phyloP scores from a whole-genome alignment of 768 basidiomycete genomes.

The Xerocomus spinulosus region DNA sequence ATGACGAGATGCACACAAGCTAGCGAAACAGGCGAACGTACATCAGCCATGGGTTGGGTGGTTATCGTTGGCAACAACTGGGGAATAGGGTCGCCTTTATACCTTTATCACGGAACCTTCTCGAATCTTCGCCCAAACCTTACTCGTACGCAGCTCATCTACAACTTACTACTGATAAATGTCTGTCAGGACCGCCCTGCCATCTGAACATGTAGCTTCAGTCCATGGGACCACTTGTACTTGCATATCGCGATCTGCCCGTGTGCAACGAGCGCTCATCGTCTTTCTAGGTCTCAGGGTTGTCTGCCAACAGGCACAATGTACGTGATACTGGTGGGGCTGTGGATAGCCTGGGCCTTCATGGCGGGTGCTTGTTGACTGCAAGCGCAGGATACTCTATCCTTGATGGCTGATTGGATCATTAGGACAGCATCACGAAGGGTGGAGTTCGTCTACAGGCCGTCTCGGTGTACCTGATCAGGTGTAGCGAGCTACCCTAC shows the following conservation, averaged over 20 bases:
- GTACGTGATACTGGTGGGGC: neutral
- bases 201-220: neutral
- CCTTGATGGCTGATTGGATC: neutral
- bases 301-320: neutral
- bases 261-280: too few relatives aligned
- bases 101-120: slow-evolving; percentile 31
- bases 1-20: slow-evolving; percentile 18
- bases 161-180: neutral
- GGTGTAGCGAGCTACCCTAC: too few relatives aligned
- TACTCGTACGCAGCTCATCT: neutral
- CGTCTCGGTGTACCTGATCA: neutral
- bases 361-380: neutral
- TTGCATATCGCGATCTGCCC: neutral
- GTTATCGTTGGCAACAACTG: too few relatives aligned
- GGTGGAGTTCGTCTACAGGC: neutral
- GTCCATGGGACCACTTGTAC: neutral
- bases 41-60: slow-evolving; percentile 31
- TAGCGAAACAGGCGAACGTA: slow-evolving; percentile 16
- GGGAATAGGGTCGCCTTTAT: too few relatives aligned
- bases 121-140: slow-evolving; percentile 26
- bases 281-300: neutral
- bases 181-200: neutral
- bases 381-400: neutral
- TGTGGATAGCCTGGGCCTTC: neutral
- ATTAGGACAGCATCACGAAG: neutral